Conservation (phyloP, 768 basidiomycete genomes). For the Hebeloma cylindrosporum region DNA sequence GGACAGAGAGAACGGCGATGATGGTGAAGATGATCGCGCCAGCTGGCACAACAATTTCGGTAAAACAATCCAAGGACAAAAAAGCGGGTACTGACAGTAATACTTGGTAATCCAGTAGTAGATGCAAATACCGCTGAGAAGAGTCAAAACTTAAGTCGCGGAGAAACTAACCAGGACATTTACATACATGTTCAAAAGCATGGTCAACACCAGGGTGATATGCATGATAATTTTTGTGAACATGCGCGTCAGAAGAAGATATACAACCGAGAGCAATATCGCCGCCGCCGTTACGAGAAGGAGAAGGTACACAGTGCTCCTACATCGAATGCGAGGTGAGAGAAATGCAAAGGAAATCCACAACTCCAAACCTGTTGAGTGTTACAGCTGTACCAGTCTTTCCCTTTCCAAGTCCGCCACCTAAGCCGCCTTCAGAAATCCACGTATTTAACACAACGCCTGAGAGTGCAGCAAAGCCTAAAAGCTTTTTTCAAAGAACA, state of each 20-base stretch:
- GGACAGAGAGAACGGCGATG: slow-evolving; percentile 70
- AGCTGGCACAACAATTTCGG: slow-evolving; percentile 38
- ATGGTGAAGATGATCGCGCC: slow-evolving; percentile 85
- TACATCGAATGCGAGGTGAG: slow-evolving; percentile 23
- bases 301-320: slow-evolving; percentile 75
- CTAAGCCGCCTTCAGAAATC: slow-evolving; percentile 62
- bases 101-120: slow-evolving; percentile 76
- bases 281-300: slow-evolving; percentile 71
- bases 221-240: slow-evolving; percentile 81
- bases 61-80: background rate
- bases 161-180: slow-evolving; percentile 1
- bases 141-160: background rate
- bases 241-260: slow-evolving; percentile 66
- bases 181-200: slow-evolving; percentile 62
- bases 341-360: background rate
- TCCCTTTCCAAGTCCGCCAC: slow-evolving; percentile 65
- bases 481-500: slow-evolving; percentile 39
- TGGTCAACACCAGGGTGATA: slow-evolving; percentile 64
- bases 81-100: slow-evolving; percentile 53
- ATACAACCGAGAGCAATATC: slow-evolving; percentile 61
- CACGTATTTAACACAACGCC: slow-evolving; percentile 64
- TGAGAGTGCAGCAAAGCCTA: slow-evolving; percentile 68
- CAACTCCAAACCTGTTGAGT: slow-evolving; percentile 53
- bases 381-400: slow-evolving; percentile 59
- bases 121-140: slow-evolving; percentile 60